Conservation (phyloP, 2,329 filamentous ascomycete species). For the Penicillium hordei region DNA sequence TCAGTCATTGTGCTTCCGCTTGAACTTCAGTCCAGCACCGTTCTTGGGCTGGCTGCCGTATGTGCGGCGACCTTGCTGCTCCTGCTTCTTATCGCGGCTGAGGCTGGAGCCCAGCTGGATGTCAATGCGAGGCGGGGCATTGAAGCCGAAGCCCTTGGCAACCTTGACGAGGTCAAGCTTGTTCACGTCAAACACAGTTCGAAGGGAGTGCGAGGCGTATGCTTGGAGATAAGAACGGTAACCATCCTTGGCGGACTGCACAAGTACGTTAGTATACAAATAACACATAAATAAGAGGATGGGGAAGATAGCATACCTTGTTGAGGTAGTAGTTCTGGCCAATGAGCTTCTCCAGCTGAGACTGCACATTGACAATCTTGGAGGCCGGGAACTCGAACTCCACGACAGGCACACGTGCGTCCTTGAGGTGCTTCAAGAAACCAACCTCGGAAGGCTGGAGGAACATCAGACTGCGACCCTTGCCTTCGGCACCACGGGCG, state of each 20-base stretch:
- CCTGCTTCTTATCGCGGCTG: constrained; percentile 68
- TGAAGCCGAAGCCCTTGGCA: constrained; percentile 80
- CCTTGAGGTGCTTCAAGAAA: constrained; percentile 87
- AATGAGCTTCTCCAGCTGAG: constrained; percentile 91
- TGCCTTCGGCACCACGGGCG: constrained; percentile 77
- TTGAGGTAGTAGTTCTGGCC: constrained; percentile 96
- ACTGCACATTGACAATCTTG: constrained; percentile 87
- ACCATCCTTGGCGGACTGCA: constrained; percentile 64
- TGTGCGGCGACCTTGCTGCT: constrained; percentile 59
- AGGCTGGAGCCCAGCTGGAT: constrained; percentile 75
- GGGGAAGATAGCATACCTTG: constrained; percentile 56
- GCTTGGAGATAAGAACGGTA: constrained; percentile 92
- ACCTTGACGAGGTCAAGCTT: constrained; percentile 81
- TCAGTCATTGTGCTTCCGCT: constrained; percentile 46
- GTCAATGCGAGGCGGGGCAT: constrained; percentile 73
- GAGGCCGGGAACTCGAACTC: constrained; percentile 93
- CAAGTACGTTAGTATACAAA: constrained; percentile 1
- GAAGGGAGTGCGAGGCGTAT: constrained; percentile 81
- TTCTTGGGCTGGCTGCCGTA: constrained; percentile 74
- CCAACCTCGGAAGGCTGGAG: constrained; percentile 88
- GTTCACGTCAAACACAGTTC: constrained; percentile 81
- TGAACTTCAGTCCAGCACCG: constrained; percentile 57
- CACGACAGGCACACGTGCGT: constrained; percentile 86
- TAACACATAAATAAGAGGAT: neutral
- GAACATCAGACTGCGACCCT: constrained; percentile 89